A percentile compares a stretch with the other conserved stretches of the same genome.
phyloP scores from a whole-genome alignment of 2,329 filamentous ascomycete species.

The Phyllosticta ampelicida region DNA sequence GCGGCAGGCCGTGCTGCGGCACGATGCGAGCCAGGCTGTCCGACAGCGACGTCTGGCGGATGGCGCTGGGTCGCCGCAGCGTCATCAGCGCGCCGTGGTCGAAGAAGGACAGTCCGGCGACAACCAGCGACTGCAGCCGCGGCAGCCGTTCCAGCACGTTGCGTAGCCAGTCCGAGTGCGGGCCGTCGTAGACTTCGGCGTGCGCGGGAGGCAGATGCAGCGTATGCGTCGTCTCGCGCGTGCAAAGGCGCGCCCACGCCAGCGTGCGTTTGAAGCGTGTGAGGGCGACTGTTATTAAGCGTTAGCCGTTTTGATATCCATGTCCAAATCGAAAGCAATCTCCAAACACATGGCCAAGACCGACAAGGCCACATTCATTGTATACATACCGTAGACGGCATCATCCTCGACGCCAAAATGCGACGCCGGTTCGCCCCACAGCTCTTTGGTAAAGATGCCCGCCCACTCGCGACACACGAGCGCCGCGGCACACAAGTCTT shows the following conservation, averaged over 20 bases:
- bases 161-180: slow-evolving; percentile 47
- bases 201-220: slow-evolving; percentile 50
- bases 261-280: slow-evolving; percentile 49
- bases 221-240: slow-evolving; percentile 49
- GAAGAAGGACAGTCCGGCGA: slow-evolving; percentile 50
- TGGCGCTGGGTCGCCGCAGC: slow-evolving; percentile 29
- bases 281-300: no score
- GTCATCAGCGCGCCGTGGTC: slow-evolving; percentile 48
- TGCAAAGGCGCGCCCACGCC: slow-evolving; percentile 40
- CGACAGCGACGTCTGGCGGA: slow-evolving; percentile 16
- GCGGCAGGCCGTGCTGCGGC: slow-evolving; percentile 19
- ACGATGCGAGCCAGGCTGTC: slow-evolving; percentile 10
- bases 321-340: background rate
- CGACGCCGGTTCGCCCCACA: slow-evolving; percentile 53
- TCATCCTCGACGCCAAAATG: slow-evolving; percentile 52
- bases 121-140: slow-evolving; percentile 48
- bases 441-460: slow-evolving; percentile 44
- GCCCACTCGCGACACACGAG: slow-evolving; percentile 50
- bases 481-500: slow-evolving; percentile 45
- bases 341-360: no score
- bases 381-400: slow-evolving; percentile 41
- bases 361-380: no score
- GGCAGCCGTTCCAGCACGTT: slow-evolving; percentile 49
- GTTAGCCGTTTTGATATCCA: no score
- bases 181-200: slow-evolving; percentile 50